Base-by-base conservation (phyloP, 2,329 filamentous ascomycete genomes). In the Venturia asperata region DNA sequence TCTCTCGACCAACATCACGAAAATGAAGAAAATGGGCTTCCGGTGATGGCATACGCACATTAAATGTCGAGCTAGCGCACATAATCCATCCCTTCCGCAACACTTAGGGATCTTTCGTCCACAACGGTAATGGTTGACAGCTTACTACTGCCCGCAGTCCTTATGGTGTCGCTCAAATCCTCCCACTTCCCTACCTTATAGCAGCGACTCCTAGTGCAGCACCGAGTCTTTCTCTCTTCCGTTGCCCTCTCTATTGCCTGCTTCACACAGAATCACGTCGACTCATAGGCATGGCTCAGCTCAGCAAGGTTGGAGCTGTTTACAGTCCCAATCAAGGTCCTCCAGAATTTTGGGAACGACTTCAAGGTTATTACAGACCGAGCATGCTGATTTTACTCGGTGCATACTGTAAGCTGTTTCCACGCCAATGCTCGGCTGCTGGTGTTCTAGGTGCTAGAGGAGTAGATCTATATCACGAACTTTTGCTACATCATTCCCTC, bases 331-430 rank as follows among this genome's bases (percentile, higher is more conserved):
- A 27, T 11, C 27, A n/a, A 58, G 30, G 15, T n/a, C 15, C 30
- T 37, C 52, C 52, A 58, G 52, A 58, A 9, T 17, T 58, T 19
- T n/a, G 52, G 52, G 52, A 58, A 19, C 7, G 52, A 19, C 30
- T 58, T 15, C 24, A 34, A 58, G 52, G 52, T 37, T 58, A 58
- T 27, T 58, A 37, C 5, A n/a, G 17, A 1, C 52, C 52, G 30
- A 58, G 52, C 52, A n/a, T n/a, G 30, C 19, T 58, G 27, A 58
- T 58, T 37, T 2, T 58, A 37, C 52, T 58, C 19, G 52, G 52
- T 3, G 52, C 30, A 37, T 58, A 58, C 30, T 58, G 52, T 58
- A 58, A 58, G 52, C 52, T 9, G 30, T 58, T 21, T 58, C 19
- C 37, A 27, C 17, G 4, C 47, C 9, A 52, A 27, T 24, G 47